Conservation (phyloP, 75 land plant species). For the Pinus taeda region DNA sequence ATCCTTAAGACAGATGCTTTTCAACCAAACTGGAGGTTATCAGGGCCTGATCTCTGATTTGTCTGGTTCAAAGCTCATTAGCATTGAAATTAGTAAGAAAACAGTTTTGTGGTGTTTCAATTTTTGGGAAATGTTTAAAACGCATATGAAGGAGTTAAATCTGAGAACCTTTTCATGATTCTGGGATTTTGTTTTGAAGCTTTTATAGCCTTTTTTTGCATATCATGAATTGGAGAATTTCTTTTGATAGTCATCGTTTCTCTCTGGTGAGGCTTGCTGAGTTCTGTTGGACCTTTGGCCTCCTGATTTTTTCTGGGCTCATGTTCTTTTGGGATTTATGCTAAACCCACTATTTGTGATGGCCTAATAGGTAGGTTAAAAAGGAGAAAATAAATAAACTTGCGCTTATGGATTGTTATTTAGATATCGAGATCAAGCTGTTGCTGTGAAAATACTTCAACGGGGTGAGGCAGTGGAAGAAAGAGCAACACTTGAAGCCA, state of each 20-base stretch:
- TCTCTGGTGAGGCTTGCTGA: background rate
- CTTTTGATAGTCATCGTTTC: background rate
- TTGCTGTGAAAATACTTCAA: constrained; percentile 64
- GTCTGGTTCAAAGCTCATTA: background rate
- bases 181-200: background rate
- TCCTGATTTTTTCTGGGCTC: background rate
- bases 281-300: background rate
- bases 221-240: background rate
- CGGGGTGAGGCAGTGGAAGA: constrained; percentile 60
- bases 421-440: constrained; percentile 72
- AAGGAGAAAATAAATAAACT: background rate
- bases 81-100: background rate
- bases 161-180: background rate
- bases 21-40: background rate
- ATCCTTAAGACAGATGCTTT: background rate
- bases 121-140: background rate
- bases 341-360: background rate
- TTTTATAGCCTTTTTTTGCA: background rate
- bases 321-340: background rate
- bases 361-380: background rate
- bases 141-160: background rate
- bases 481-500: constrained; percentile 38
- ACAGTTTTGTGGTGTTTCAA: no score
- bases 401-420: background rate
- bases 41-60: background rate